phyloP scores from a whole-genome alignment of 169 alveolate genomes.

The Plasmodium coatneyi region DNA sequence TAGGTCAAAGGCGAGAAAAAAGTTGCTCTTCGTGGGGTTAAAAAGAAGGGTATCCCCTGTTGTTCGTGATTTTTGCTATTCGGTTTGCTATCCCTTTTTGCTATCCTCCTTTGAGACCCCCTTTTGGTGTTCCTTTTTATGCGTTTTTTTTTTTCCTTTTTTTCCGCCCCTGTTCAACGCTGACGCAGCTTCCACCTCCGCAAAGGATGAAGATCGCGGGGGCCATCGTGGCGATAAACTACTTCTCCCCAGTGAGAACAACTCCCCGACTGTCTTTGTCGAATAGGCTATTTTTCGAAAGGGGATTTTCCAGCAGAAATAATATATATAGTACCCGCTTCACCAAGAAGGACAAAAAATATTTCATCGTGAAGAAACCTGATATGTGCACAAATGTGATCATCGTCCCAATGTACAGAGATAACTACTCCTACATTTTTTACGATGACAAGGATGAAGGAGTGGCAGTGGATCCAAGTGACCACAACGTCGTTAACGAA shows the following conservation, averaged over 20 bases:
- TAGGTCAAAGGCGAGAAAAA: not conserved
- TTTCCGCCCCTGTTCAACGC: not conserved
- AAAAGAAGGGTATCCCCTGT: not conserved
- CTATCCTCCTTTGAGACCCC: not conserved
- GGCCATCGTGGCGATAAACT: slow-evolving; percentile 9
- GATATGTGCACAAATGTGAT: slow-evolving; percentile 32
- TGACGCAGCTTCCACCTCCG: not conserved
- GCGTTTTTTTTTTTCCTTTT: not conserved
- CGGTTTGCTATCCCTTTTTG: not conserved
- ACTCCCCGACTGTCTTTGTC: not conserved
- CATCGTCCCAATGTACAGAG: slow-evolving; percentile 43
- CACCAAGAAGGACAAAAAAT: slow-evolving; percentile 5
- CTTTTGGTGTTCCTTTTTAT: not conserved
- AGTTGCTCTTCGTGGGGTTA: not conserved
- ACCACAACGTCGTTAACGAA: slow-evolving; percentile 23
- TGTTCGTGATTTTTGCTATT: not conserved
- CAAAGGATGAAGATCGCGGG: slow-evolving; percentile 18
- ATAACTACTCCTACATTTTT: slow-evolving; percentile 53
- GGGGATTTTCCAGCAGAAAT: not conserved
- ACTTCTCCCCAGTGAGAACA: not conserved
- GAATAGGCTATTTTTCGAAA: slow-evolving; percentile 43
- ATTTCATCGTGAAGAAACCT: slow-evolving; percentile 12
- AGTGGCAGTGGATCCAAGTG: slow-evolving; percentile 54
- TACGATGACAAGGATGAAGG: slow-evolving; percentile 60
- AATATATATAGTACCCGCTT: not conserved